phyloP scores from a whole-genome alignment of 306 rosid species.

The Rosa persica region DNA sequence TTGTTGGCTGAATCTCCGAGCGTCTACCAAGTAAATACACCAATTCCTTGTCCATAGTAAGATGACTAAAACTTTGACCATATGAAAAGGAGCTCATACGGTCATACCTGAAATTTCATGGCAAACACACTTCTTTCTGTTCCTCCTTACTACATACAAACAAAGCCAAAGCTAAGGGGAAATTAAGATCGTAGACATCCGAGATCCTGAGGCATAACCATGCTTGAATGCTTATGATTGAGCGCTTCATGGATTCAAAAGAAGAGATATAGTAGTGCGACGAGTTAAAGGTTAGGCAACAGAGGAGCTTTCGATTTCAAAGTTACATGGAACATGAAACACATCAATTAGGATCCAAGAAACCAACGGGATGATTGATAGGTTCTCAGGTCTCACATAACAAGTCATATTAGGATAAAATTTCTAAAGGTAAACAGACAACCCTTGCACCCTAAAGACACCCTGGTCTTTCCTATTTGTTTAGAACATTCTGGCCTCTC shows the following conservation, averaged over 20 bases:
- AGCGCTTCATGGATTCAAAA: background rate
- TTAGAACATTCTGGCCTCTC: conserved; percentile 4
- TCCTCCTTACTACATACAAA: background rate
- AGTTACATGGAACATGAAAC: background rate
- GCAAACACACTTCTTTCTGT: background rate
- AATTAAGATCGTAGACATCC: background rate
- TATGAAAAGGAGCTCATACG: background rate
- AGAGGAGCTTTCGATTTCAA: background rate
- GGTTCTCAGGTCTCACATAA: background rate
- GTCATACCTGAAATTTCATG: background rate
- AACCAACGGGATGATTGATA: background rate
- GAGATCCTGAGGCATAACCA: too few species aligned
- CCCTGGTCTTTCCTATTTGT: conserved; percentile 21
- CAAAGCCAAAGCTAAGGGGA: background rate
- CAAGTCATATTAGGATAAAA: background rate
- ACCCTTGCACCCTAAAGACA: background rate
- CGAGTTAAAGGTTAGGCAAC: background rate
- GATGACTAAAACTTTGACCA: background rate
- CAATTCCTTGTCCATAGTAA: background rate
- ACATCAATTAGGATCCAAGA: background rate
- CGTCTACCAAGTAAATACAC: background rate
- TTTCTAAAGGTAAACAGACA: background rate
- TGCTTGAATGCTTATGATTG: background rate
- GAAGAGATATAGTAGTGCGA: background rate
- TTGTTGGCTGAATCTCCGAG: conserved; percentile 17